Base-by-base conservation (phyloP, 2,329 filamentous ascomycete genomes). In the Pseudogymnoascus sp. region DNA sequence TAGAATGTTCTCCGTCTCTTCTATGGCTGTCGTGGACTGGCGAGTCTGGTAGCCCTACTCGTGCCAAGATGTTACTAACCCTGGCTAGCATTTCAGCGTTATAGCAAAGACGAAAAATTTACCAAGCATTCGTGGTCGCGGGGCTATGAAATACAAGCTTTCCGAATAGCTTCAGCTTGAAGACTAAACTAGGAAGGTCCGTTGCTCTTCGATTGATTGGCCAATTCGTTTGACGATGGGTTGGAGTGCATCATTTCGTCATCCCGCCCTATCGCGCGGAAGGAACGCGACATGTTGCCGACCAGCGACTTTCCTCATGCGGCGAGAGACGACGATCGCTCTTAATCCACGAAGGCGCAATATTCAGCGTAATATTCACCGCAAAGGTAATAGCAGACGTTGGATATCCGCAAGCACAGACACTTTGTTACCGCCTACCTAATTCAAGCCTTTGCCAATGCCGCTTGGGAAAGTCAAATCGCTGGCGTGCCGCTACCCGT, bases 381-480 rank as follows among this genome's bases (percentile, higher is more conserved):
- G 25, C 42, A 52, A 52, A 55, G 10, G 29, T 33, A 18, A 33
- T 10, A n/a, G 40, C 25, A 55, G 9, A 33, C 7, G 48, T 33
- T 55, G 25, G 29, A 33, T 55, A 18, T 21, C 48, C 48, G 29
- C 15, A 55, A 18, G 27, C 48, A 33, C 29, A 33, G 48, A 52
- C 48, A 12, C 12, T 21, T 33, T 15, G 21, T 55, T 33, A 33
- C 45, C 45, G 45, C 45, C 45, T 55, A 27, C 45, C 45, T 33
- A 33, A 55, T 55, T 33, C 27, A 55, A 33, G 45, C 45, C 45
- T 55, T 55, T 33, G 45, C 45, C 45, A 55, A 55, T 55, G 27
- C 45, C 13, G 29, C 27, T 55, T 55, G n/a, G 9, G n/a, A 55
- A 18, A 55, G 27, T n/a, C 48, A 55, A 55, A 7, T 55, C n/a